These are phyloP conservation scores for Ceratonia siliqua DNA, from an alignment of 306 rosid genomes.

Conservation along the genomic window DNA sequence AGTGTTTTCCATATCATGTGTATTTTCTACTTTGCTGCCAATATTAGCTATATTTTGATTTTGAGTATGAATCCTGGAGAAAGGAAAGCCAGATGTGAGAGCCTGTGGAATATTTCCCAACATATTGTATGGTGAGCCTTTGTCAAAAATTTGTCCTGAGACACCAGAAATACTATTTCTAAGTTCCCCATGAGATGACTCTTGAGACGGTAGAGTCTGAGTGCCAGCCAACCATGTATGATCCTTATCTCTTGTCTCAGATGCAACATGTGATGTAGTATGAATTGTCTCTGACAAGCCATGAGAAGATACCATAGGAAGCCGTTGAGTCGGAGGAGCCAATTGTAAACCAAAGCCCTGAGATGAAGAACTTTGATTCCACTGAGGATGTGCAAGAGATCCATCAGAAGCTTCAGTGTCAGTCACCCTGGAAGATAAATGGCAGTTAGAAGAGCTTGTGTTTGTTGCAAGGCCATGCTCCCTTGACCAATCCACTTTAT, in stretches of 20 bases:
- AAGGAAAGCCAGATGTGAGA: constrained; percentile 64
- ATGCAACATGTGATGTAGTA: constrained; percentile 43
- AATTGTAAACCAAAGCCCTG: constrained; percentile 90
- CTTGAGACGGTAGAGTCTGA: constrained; percentile 52
- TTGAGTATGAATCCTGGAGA: constrained; percentile 62
- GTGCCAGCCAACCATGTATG: constrained; percentile 54
- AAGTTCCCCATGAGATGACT: constrained; percentile 60
- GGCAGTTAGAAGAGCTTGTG: constrained; percentile 66
- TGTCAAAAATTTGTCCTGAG: constrained; percentile 52
- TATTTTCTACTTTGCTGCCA: constrained; percentile 50
- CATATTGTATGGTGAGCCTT: constrained; percentile 49
- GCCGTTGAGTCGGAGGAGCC: constrained; percentile 91
- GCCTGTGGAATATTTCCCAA: constrained; percentile 57
- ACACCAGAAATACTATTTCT: constrained; percentile 50
- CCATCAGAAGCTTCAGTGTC: constrained; percentile 83
- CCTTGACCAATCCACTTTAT: constrained; percentile 93
- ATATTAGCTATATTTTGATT: constrained; percentile 56
- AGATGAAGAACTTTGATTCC: constrained; percentile 61
- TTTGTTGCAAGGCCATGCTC: constrained; percentile 67
- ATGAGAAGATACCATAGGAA: constrained; percentile 58
- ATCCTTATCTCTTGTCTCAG: constrained; percentile 64
- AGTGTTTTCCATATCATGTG: constrained; percentile 43
- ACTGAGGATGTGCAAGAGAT: constrained; percentile 64
- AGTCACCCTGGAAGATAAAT: constrained; percentile 67
- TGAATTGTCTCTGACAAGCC: constrained; percentile 42